A percentile compares a stretch with the other conserved stretches of the same genome.
phyloP scores from a whole-genome alignment of 75 land plant species.

The Azolla pinnata region DNA sequence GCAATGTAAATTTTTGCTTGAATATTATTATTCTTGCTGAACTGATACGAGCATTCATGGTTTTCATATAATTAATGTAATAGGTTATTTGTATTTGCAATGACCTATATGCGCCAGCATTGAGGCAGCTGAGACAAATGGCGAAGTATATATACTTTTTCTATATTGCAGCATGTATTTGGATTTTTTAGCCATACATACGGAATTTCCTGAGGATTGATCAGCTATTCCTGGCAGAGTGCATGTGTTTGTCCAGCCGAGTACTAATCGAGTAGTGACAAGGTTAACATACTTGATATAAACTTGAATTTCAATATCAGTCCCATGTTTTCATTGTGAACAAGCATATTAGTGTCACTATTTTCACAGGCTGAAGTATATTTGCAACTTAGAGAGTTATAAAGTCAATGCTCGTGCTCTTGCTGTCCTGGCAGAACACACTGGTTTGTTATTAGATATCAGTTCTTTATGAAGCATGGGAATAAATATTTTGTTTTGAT shows the following conservation, averaged over 20 bases:
- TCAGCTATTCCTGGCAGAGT: conserved; percentile 46
- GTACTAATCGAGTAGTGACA: conserved; percentile 70
- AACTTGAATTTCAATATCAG: too few species aligned
- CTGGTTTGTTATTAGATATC: conserved; percentile 27
- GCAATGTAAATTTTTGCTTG: background rate
- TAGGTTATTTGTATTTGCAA: conserved; percentile 98
- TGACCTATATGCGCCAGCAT: conserved; percentile 89
- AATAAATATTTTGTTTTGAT: background rate
- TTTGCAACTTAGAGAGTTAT: conserved; percentile 73
- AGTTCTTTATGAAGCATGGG: too few species aligned
- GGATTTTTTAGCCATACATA: conserved; percentile 1
- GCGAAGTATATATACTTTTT: conserved; percentile 54
- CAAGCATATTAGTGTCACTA: too few species aligned
- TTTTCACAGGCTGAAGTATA: conserved; percentile 62
- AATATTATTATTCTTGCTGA: too few species aligned
- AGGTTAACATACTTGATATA: conserved; percentile 38
- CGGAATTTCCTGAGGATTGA: background rate
- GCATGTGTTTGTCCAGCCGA: conserved; percentile 75
- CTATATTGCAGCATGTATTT: background rate
- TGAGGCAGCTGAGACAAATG: conserved; percentile 76
- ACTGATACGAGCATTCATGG: too few species aligned
- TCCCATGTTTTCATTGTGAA: too few species aligned
- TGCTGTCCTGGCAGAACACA: conserved; percentile 73
- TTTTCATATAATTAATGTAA: background rate
- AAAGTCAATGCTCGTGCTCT: conserved; percentile 78